Evolutionary conservation across 345 rosid genomes (phyloP), one percentile per base, ranked within the genome.

Genomic region (Atalantia buxifolia): DNA sequence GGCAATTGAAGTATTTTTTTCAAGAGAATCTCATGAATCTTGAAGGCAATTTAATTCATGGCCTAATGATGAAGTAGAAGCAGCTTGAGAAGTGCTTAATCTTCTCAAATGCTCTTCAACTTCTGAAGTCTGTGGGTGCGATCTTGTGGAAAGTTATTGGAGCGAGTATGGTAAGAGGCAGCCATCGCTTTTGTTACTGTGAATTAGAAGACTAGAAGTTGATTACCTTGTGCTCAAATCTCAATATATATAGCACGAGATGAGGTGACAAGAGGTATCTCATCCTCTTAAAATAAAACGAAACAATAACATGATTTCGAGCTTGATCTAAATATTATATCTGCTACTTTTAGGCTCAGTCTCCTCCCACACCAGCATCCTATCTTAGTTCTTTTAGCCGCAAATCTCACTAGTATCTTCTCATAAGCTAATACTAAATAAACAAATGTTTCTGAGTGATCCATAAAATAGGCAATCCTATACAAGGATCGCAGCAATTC

Each of bases 131-230:
- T 84, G 31, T 38, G 87, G 86, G 71, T 90, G 90, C 60, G 78
- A 81, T 40, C 80, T 83, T 3, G 86, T 74, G 10, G 89, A 61
- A 79, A 77, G 77, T 86, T 85, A 71, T 84, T 83, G 4, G 90
- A 88, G 50, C 42, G 42, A 33, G 36, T 33, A 4, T 33, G 6
- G 36, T 35, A 35, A 35, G 36, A 35, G 7, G 36, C 36, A 5
- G 7, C 7, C 36, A 35, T 35, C 5, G 36, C 36, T 33, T 33
- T 33, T 33, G 0, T 33, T 33, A 4, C 36, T 35, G 0, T 35
- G 7, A 35, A 35, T 35, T 35, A 5, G 7, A 35, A 35, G 36
- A 1, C 0, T 35, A 35, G 36, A 35, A 33, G 36, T 33, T 33
- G 36, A 33, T 33, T 33, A 33, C 36, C 36, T 5, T 5, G 36